phyloP scores from a whole-genome alignment of 2,329 filamentous ascomycete genomes.

The Alternaria alternata region DNA sequence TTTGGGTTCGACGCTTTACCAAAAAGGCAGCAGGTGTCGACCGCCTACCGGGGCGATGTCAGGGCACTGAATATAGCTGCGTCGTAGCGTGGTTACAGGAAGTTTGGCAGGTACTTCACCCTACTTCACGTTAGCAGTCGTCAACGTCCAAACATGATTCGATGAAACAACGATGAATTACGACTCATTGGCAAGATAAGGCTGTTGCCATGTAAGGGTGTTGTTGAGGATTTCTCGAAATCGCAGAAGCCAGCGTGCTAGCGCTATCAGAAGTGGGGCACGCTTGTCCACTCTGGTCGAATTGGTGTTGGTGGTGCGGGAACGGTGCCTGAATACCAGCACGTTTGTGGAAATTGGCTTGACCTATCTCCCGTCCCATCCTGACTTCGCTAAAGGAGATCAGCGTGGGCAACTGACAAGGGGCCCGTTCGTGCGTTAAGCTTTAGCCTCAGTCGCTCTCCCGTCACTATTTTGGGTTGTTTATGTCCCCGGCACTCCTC shows the following conservation, averaged over 20 bases:
- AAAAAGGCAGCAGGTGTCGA: not conserved
- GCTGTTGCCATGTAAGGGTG: conserved; percentile 8
- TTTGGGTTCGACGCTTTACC: conserved; percentile 3
- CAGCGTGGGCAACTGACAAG: conserved; percentile 6
- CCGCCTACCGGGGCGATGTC: not conserved
- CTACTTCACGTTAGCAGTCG: not conserved
- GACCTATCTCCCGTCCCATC: conserved; percentile 16
- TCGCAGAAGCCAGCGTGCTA: conserved; percentile 7
- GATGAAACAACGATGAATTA: not conserved
- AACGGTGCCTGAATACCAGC: conserved; percentile 12
- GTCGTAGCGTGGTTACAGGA: not conserved
- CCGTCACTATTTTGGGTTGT: conserved; percentile 23
- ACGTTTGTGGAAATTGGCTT: conserved; percentile 11
- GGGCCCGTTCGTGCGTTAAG: conserved; percentile 20
- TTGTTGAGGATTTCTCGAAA: conserved; percentile 10
- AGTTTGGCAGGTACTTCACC: not conserved
- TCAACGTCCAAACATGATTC: not conserved
- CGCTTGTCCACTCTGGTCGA: not conserved
- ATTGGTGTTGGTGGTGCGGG: conserved; percentile 4
- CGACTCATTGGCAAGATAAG: not conserved
- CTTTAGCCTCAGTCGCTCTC: conserved; percentile 28
- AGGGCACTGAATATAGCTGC: not conserved
- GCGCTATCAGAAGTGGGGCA: not conserved
- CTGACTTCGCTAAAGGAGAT: conserved; percentile 13
- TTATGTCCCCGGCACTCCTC: not conserved